A percentile compares a stretch with the other conserved stretches of the same genome.
These are phyloP conservation scores for Croton laevigatus DNA, from an alignment of 441 rosid species.

Conservation along the genomic window DNA sequence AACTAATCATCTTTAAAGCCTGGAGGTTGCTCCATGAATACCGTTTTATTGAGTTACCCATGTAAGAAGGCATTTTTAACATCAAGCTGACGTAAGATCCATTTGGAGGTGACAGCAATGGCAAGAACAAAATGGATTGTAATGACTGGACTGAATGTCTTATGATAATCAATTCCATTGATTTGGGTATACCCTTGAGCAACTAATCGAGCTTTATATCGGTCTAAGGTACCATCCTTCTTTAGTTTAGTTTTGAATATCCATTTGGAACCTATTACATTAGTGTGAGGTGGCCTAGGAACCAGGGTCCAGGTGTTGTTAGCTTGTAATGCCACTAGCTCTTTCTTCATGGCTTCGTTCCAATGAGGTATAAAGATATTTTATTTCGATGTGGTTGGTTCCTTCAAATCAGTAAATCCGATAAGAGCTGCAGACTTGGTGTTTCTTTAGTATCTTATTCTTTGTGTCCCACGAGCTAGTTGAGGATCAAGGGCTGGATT, in stretches of 20 bases:
- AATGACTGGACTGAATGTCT: not conserved
- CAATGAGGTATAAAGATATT: not conserved
- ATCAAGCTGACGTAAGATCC: not conserved
- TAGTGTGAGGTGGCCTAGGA: no score
- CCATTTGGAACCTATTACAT: no score
- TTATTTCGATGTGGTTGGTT: not conserved
- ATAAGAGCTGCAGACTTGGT: not conserved
- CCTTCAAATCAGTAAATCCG: not conserved
- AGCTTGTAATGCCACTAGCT: no score
- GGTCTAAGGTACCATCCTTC: not conserved
- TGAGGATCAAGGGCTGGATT: not conserved
- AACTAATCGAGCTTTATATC: conserved; percentile 2
- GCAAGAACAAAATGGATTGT: not conserved
- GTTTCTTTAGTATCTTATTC: not conserved
- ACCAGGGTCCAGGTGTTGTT: no score
- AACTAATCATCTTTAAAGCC: not conserved
- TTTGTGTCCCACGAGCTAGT: not conserved
- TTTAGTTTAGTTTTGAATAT: not conserved
- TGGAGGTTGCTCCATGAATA: conserved; percentile 3
- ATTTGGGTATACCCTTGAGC: not conserved
- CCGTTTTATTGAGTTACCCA: not conserved
- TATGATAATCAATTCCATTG: conserved; percentile 3
- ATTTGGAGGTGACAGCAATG: not conserved
- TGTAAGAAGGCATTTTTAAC: no score
- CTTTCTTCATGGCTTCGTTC: no score